Base-by-base conservation (phyloP, 1,284 basidiomycete genomes). In the Wallemia hederae region DNA sequence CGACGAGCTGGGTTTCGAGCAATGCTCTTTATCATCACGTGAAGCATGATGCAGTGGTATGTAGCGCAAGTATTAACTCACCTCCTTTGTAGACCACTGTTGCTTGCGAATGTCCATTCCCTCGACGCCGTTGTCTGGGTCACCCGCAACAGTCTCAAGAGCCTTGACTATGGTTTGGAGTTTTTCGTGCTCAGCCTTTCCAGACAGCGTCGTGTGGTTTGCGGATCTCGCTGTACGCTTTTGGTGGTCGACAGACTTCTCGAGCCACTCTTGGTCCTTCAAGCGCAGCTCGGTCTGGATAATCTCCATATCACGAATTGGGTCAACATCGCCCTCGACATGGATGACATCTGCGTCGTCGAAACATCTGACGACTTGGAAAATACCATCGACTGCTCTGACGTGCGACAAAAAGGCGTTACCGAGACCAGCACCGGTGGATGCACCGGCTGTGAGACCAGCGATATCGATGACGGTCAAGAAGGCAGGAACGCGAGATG, bases 381-480 rank as follows among this genome's bases (percentile, higher is more conserved):
- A 98, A 71, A 99, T 99, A 69, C 94, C 94, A 70, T 99, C 94
- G 64, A 98, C 94, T 25, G 92, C 85, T 63, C 94, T 84, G 59
- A 99, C 92, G 72, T 98, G 89, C 29, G 88, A 90, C 73, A 99
- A 75, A 78, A 99, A 99, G 55, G 89, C 82, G 71, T 99, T 99
- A 58, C 94, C 94, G 59, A 99, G 81, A 71, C 94, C 94, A 61
- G 88, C 94, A 69, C 94, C 94, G 34, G 92, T 97, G 15, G 91
- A 96, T 1, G 94, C 94, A 66, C 94, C 86, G 60, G 87, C 85
- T 39, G 92, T 97, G 60, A 99, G 76, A 72, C 94, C 94, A 65
- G 94, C 94, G 69, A 99, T 99, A 74, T 99, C 94, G 71, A 98
- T 94, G 71, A 88, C 94, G 24, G 94, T 98, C 63, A 98, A 76